phyloP scores from a whole-genome alignment of 768 basidiomycete genomes.

The Mycena olivaceomarginata region DNA sequence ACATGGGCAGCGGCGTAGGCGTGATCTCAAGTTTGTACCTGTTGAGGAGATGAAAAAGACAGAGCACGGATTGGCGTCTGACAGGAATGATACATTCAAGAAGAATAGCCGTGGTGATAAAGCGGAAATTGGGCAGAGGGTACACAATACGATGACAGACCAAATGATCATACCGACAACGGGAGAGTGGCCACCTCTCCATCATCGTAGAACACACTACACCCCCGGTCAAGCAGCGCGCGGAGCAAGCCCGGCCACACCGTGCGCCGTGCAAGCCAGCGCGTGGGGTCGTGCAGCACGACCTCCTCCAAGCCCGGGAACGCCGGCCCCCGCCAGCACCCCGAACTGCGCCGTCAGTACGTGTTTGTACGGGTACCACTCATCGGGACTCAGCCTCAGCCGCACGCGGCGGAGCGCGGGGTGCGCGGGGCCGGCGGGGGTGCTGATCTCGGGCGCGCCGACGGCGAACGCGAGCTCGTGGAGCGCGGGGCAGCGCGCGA shows the following conservation, averaged over 20 bases:
- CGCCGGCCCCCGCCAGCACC: slow-evolving; percentile 5
- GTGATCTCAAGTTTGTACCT: no score
- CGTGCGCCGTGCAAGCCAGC: slow-evolving; percentile 5
- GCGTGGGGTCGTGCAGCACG: slow-evolving; percentile 17
- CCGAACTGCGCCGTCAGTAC: slow-evolving; percentile 17
- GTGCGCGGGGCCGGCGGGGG: background rate
- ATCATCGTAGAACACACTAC: background rate
- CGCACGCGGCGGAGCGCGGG: slow-evolving; percentile 23
- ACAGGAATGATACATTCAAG: no score
- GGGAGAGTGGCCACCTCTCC: background rate
- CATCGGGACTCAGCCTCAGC: slow-evolving; percentile 32
- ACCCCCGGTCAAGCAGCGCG: background rate
- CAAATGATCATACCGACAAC: no score
- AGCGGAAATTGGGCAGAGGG: no score
- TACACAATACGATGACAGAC: no score
- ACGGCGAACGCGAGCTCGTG: slow-evolving; percentile 30
- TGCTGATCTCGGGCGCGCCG: slow-evolving; percentile 36
- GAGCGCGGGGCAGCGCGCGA: slow-evolving; percentile 15
- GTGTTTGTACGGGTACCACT: slow-evolving; percentile 25
- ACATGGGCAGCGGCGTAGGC: no score
- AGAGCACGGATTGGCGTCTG: no score
- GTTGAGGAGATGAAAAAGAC: no score
- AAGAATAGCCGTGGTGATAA: no score
- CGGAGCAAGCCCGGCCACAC: background rate
- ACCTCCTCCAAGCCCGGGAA: slow-evolving; percentile 21